These are phyloP conservation scores for Naematelia encephala DNA, from an alignment of 768 basidiomycete genomes.

Conservation along the genomic window DNA sequence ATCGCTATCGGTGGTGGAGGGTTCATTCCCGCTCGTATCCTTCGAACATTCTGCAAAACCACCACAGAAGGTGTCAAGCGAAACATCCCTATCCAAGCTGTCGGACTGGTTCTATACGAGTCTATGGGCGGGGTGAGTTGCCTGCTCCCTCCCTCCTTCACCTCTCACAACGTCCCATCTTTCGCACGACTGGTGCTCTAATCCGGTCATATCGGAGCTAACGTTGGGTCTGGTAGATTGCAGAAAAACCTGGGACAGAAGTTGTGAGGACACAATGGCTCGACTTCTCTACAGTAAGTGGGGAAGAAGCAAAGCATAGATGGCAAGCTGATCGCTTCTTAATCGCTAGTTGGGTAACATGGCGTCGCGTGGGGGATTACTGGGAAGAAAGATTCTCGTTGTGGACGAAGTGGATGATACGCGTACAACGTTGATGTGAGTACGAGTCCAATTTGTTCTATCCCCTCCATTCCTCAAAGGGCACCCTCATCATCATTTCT, in stretches of 20 bases:
- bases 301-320: neutral
- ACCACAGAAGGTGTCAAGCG: conserved; percentile 58
- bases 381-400: conserved; percentile 78
- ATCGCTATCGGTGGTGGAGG: conserved; percentile 58
- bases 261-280: conserved; percentile 97
- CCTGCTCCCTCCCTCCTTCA: neutral
- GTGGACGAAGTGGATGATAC: conserved; percentile 59
- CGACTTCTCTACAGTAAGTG: conserved; percentile 52
- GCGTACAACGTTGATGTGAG: conserved; percentile 75
- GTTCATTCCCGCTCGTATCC: conserved; percentile 89
- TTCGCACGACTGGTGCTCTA: neutral
- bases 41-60: conserved; percentile 74
- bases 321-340: neutral
- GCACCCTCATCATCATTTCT: neutral
- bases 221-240: conserved; percentile 25
- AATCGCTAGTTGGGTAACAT: conserved; percentile 47
- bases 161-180: neutral
- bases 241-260: conserved; percentile 55
- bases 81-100: conserved; percentile 89
- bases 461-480: neutral
- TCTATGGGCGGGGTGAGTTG: conserved; percentile 67
- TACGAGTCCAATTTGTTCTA: conserved; percentile 8
- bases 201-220: neutral
- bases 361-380: conserved; percentile 54
- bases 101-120: conserved; percentile 93